Conservation (phyloP, 257 asterid species). For the Solanum sitiens region DNA sequence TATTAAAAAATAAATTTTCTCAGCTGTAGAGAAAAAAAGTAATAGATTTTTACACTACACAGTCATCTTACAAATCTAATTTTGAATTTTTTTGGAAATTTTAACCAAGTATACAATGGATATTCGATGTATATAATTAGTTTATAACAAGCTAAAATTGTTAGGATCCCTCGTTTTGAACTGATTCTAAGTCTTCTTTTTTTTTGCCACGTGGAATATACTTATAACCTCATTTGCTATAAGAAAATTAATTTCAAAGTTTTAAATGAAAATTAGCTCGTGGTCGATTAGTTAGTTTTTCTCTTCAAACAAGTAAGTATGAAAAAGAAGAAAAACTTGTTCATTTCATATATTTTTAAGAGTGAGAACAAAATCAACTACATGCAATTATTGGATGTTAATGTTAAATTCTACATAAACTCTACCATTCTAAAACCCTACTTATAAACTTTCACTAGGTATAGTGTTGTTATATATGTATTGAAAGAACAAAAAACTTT, state of each 20-base stretch:
- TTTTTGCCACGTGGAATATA: neutral
- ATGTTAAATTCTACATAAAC: neutral
- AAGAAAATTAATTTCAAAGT: neutral
- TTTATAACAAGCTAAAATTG: neutral
- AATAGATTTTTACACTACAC: neutral
- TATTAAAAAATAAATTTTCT: neutral
- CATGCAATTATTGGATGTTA: neutral
- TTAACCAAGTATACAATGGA: neutral
- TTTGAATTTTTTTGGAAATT: neutral
- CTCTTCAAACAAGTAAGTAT: neutral
- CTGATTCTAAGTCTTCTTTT: neutral
- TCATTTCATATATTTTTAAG: neutral
- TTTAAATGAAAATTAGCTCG: neutral
- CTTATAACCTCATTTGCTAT: neutral
- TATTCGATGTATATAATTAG: neutral
- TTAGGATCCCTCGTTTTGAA: neutral
- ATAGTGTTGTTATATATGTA: neutral
- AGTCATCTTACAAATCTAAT: neutral
- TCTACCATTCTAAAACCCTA: neutral
- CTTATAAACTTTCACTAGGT: neutral
- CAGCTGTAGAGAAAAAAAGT: neutral
- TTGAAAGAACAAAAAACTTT: neutral
- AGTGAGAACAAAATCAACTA: neutral
- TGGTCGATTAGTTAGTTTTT: neutral
- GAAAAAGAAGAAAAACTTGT: neutral